Evolutionary conservation across 345 rosid genomes (phyloP).

Genomic region (Linum trigynum): DNA sequence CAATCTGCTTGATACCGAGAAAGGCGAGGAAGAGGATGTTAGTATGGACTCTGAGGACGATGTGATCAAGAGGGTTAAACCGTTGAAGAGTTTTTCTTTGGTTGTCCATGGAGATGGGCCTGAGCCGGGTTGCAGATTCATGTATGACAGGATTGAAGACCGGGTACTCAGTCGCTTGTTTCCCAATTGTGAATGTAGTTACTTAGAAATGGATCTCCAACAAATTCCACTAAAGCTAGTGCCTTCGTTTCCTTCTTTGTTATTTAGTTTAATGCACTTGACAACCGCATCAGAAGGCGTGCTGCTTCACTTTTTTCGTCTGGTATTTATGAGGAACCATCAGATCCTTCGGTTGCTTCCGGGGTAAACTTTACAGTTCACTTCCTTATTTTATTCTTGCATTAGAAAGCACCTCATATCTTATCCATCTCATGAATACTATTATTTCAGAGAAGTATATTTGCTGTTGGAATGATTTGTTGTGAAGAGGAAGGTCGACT

Average conservation of each 20-base stretch:
- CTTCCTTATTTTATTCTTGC: background rate
- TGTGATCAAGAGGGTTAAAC: slow-evolving; percentile 59
- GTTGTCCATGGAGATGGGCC: slow-evolving; percentile 50
- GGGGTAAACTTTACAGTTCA: slow-evolving; percentile 41
- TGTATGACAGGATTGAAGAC: slow-evolving; percentile 82
- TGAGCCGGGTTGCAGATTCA: slow-evolving; percentile 70
- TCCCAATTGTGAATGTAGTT: background rate
- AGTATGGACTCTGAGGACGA: slow-evolving; percentile 49
- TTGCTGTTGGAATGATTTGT: slow-evolving; percentile 85
- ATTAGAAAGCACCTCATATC: slow-evolving; percentile 1
- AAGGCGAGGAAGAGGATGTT: slow-evolving; percentile 29
- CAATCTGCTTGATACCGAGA: slow-evolving; percentile 28
- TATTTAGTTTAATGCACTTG: slow-evolving; percentile 56
- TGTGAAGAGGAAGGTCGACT: slow-evolving; percentile 93
- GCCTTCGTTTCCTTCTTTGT: slow-evolving; percentile 2
- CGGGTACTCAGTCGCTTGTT: slow-evolving; percentile 36
- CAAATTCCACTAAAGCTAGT: slow-evolving; percentile 11
- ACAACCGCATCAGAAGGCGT: slow-evolving; percentile 51
- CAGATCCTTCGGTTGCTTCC: slow-evolving; percentile 85
- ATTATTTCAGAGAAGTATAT: slow-evolving; percentile 59
- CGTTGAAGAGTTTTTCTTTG: slow-evolving; percentile 50
- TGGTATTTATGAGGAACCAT: slow-evolving; percentile 58
- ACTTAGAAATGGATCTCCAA: background rate
- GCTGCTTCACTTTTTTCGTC: slow-evolving; percentile 48
- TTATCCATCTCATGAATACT: slow-evolving; percentile 22